These are phyloP conservation scores for Kingdonia uniflora DNA, from an alignment of 164 flowering plant genomes.

Conservation along the genomic window DNA sequence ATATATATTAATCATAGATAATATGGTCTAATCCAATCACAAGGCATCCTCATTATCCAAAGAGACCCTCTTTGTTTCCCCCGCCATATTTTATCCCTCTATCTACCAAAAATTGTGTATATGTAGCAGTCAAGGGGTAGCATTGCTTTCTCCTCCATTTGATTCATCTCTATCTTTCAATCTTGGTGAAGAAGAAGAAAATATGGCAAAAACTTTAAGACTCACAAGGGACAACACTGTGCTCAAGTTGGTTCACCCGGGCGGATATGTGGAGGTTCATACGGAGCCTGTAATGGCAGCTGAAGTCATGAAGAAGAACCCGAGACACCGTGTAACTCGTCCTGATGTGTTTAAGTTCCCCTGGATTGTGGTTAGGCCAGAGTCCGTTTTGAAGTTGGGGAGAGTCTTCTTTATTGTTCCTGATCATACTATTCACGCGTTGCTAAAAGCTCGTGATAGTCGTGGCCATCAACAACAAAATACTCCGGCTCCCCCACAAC, in stretches of 20 bases:
- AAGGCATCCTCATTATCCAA: background rate
- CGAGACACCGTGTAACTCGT: constrained; percentile 46
- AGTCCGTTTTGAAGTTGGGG: constrained; percentile 36
- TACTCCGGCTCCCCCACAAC: background rate
- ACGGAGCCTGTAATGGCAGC: constrained; percentile 29
- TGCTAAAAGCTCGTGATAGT: constrained; percentile 18
- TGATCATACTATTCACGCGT: constrained; percentile 24
- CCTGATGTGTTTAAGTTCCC: constrained; percentile 58
- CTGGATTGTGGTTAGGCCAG: constrained; percentile 50
- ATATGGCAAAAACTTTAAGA: constrained; percentile 10
- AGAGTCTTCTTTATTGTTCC: constrained; percentile 47
- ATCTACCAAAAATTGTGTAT: background rate
- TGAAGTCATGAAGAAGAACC: constrained; percentile 44
- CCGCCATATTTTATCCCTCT: constrained; percentile 10
- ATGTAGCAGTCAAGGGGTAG: constrained; percentile 1
- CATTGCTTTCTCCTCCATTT: constrained; percentile 6
- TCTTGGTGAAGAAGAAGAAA: background rate
- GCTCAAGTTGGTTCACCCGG: constrained; percentile 49
- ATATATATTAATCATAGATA: no score
- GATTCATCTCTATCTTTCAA: background rate
- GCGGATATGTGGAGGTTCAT: constrained; percentile 33
- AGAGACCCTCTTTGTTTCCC: background rate
- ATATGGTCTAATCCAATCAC: constrained; percentile 2
- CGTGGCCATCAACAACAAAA: background rate
- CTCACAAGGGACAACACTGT: constrained; percentile 16